Conservation (phyloP, 129 eudicot genomes). For the Dittrichia graveolens region DNA sequence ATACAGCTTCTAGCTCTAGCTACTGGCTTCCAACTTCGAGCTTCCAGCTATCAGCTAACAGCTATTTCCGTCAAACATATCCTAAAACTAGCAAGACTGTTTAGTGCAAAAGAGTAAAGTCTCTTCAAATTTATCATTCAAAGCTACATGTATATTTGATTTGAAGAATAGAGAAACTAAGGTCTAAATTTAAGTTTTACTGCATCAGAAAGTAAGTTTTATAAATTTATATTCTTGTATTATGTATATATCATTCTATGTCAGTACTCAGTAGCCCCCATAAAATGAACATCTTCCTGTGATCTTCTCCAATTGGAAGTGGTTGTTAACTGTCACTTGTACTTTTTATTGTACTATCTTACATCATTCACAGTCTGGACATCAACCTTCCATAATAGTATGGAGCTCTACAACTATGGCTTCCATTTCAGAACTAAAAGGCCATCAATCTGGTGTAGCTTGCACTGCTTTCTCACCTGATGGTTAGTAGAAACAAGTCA, state of each 20-base stretch:
- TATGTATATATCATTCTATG: not conserved
- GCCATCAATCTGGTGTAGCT: conserved; percentile 70
- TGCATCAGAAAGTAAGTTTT: not conserved
- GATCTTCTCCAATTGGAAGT: conserved; percentile 7
- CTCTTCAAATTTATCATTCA: not conserved
- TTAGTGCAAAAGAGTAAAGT: not conserved
- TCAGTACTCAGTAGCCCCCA: not conserved
- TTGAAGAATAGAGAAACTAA: not conserved
- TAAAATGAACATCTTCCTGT: not conserved
- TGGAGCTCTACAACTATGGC: conserved; percentile 57
- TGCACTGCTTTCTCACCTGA: conserved; percentile 72
- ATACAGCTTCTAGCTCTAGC: too few species aligned
- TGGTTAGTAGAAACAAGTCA: conserved; percentile 62
- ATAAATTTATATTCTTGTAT: conserved; percentile 1
- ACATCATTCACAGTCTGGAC: conserved; percentile 55
- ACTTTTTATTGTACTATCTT: conserved; percentile 8
- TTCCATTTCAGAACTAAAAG: conserved; percentile 54
- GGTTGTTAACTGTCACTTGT: not conserved
- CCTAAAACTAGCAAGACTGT: not conserved
- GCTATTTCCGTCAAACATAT: too few species aligned
- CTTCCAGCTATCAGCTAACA: too few species aligned
- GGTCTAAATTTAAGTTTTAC: not conserved
- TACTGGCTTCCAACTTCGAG: too few species aligned
- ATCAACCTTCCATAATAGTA: conserved; percentile 55
- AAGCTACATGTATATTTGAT: not conserved